These are phyloP conservation scores for Noccaea bulbosa DNA, from an alignment of 345 rosid species.

Conservation along the genomic window DNA sequence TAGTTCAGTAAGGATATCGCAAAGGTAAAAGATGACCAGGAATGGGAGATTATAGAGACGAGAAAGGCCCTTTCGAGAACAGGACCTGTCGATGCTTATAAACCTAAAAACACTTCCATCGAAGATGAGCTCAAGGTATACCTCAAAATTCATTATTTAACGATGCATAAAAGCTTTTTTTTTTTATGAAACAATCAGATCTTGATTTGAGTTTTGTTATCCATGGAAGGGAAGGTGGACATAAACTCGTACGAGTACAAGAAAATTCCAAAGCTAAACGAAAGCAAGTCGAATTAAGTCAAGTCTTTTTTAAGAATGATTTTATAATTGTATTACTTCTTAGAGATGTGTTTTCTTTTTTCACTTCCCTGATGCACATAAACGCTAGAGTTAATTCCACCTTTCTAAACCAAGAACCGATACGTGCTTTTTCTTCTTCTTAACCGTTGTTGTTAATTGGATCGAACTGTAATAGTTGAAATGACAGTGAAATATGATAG, in stretches of 20 bases:
- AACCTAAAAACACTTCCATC: conserved; percentile 73
- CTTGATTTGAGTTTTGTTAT: not conserved
- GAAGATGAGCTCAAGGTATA: conserved; percentile 82
- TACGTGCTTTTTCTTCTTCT: too few relatives aligned
- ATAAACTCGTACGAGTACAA: conserved; percentile 80
- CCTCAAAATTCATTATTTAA: not conserved
- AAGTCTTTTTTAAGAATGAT: conserved; percentile 1
- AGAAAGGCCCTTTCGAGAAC: conserved; percentile 78
- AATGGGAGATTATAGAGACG: conserved; percentile 89
- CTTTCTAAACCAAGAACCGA: conserved; percentile 8
- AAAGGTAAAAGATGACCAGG: conserved; percentile 83
- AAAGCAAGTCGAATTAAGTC: conserved; percentile 49
- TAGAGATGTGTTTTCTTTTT: conserved; percentile 1
- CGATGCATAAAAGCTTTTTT: not conserved
- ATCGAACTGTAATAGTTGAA: too few relatives aligned
- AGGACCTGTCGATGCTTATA: conserved; percentile 75
- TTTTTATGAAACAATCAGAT: conserved; percentile 3
- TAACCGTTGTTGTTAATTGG: too few relatives aligned
- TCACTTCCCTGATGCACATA: not conserved
- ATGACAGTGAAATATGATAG: too few relatives aligned
- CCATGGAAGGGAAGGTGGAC: conserved; percentile 72
- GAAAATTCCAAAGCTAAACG: conserved; percentile 78
- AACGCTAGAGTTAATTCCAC: not conserved
- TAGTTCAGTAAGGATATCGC: conserved; percentile 86
- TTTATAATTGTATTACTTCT: conserved; percentile 17